Evolutionary conservation across 202 grass and related monocot genomes (phyloP), one percentile per base, ranked within the genome.

Genomic region (Setaria italica): DNA sequence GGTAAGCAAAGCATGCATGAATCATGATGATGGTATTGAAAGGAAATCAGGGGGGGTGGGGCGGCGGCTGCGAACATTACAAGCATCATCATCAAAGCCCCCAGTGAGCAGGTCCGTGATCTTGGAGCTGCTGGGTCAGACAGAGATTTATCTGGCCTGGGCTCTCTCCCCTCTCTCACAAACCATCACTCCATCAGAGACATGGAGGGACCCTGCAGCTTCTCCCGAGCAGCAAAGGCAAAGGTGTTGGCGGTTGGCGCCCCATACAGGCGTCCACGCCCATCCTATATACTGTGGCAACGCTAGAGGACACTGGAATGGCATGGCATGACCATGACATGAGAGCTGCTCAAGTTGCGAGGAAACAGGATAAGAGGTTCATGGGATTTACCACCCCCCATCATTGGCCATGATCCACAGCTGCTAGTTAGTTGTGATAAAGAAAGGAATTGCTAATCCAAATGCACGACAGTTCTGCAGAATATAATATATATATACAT

Each of bases 381-480:
- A 80, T 89, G 47, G 85, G 89, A 65, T 79, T 86, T 93, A 86
- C 84, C 81, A 79, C 66, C 82, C 82, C 75, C 78, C 75, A 88
- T 90, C 69, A 91, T 86, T 93, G 85, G 89, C 76, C 75, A 74
- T 63, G 60, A 63, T 54, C 43, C 50, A 33, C 70, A 51, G 21
- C 25, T 72, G 30, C 13, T 32, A 14, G 3, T 8, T 32, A 14
- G 3, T 8, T 16, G 12, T 51, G 4, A 58, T 25, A 12, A 75
- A 5, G 5, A 43, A 58, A 59, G 6, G 35, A 4, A 20, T 7
- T 15, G 37, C 25, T 64, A 47, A 79, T 46, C 62, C 46, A 30
- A 62, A 64, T 30, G 76, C 76, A 65, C 25, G 19, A 25, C 25
- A 65, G 43, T 79, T 64, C 12, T 63, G 0, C 57, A 11, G 3